phyloP scores from a whole-genome alignment of 192 early-diverging fungal species.

The Gaertneriomyces sp. region DNA sequence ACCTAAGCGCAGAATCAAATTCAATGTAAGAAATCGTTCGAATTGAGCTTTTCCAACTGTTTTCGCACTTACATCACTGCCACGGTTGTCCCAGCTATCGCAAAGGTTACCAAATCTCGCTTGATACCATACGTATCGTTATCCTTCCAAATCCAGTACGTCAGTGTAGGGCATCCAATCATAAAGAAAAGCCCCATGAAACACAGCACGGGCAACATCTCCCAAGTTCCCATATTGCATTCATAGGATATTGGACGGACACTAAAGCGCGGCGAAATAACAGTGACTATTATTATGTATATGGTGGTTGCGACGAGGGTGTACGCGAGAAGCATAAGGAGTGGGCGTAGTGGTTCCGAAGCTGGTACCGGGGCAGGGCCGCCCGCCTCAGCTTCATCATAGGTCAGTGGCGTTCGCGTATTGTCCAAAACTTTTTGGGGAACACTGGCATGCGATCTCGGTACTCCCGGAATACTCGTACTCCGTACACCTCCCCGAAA shows the following conservation, averaged over 20 bases:
- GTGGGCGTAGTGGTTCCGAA: neutral
- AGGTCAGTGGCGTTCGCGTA: too few species aligned
- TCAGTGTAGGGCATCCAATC: conserved; percentile 22
- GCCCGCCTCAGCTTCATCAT: neutral
- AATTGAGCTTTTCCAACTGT: neutral
- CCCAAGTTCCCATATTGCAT: conserved; percentile 22
- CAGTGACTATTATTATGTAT: conserved; percentile 7
- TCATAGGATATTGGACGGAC: conserved; percentile 4
- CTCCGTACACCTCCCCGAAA: too few species aligned
- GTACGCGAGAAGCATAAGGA: conserved; percentile 5
- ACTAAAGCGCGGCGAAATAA: conserved; percentile 3
- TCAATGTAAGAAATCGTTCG: neutral
- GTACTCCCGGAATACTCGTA: too few species aligned
- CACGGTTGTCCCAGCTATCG: conserved; percentile 11
- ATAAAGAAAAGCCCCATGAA: conserved; percentile 10
- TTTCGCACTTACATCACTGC: conserved; percentile 22
- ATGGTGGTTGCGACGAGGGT: conserved; percentile 1
- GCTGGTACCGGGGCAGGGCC: neutral
- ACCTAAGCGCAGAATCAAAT: conserved; percentile 7
- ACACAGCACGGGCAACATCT: conserved; percentile 17
- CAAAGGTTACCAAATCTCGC: conserved; percentile 18
- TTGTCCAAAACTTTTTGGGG: too few species aligned
- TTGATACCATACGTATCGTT: conserved; percentile 35
- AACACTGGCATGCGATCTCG: too few species aligned
- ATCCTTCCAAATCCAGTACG: conserved; percentile 24